Base-by-base conservation (phyloP, 164 flowering plant species). In the Chloranthus sessilifolius region DNA sequence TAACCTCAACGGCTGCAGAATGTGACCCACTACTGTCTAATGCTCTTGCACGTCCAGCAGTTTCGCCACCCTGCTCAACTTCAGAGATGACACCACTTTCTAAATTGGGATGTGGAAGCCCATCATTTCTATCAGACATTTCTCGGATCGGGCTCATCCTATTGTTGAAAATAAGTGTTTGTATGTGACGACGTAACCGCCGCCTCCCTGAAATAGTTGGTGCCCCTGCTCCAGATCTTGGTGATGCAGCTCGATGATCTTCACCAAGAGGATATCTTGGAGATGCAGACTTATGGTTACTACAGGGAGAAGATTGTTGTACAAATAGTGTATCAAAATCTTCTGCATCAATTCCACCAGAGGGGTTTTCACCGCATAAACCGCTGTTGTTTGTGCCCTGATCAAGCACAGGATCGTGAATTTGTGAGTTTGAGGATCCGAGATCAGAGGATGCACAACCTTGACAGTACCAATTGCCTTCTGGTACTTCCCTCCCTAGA, bases 381-480 rank as follows among this genome's bases (percentile, higher is more conserved):
- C 46, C 62, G 63, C 31, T 60, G 47, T n/a, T 29, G 33, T 52
- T 44, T 26, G 67, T 50, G 43, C 74, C 70, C 27, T 63, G 77
- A 64, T 66, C 71, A 28, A 65, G 50, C 31, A 61, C 27, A 52
- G 64, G 58, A 53, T 61, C 68, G 37, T 56, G 72, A 55, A 63
- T 44, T 58, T 56, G 86, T 24, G 71, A 48, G 65, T 70, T 70
- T 43, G 78, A 58, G 21, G 81, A 69, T 47, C 68, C 86, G 44
- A 66, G 67, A 38, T 78, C 88, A 60, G 72, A 69, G 27, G 81
- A 76, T 47, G 82, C 70, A 42, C 99, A 94, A 56, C 81, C 90
- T 56, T 77, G 78, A 63, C 99, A 94, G 51, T 83, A 94, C 99
- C 99, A 94, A 67, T 90, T 87, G 15, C 99, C 99, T 64, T 81